Base-by-base conservation (phyloP, 169 alveolate genomes). In the Cryptosporidium felis region DNA sequence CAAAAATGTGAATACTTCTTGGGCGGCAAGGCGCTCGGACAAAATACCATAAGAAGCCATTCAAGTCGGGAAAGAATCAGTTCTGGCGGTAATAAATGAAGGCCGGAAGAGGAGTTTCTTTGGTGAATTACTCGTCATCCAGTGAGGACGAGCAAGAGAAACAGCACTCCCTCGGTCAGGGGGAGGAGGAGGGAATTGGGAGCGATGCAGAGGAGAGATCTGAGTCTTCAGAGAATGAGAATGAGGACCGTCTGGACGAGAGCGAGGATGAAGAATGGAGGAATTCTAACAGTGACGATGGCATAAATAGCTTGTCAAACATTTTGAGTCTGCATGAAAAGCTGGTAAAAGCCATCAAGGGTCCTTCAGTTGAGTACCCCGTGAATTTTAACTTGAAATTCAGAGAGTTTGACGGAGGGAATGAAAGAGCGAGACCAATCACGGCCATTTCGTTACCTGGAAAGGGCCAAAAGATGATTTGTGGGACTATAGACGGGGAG, bases 261-360 rank as follows among this genome's bases (percentile, higher is more conserved):
- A 45, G 21, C 40, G 53, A 74, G 34, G n/a, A n/a, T n/a, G 32
- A 28, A 1, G 58, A 58, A 32, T n/a, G 18, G 36, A 16, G 18
- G 5, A 41, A 36, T 18, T 23, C 34, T 14, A 67, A 74, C 16
- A 67, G 56, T 0, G 51, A 40, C 12, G 60, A 49, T 10, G 85
- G 85, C n/a, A 34, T 74, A 2, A 74, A 74, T 38, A 74, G 85
- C 46, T 36, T 74, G 8, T 18, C 85, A 23, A 74, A 74, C 56
- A 58, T 74, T 18, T 47, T 74, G 32, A 74, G 42, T 10, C 34
- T 74, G 4, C 66, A 49, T 1, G 26, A 40, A n/a, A 21, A 40
- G 12, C 18, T 40, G 56, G 56, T 23, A 14, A 53, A 28, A 4
- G 30, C 56, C 8, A 53, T 30, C 16, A 14, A 32, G 21, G 49